These are phyloP conservation scores for Herpetomonas samuelpessoai DNA, from an alignment of 208 protist genomes.

Conservation along the genomic window DNA sequence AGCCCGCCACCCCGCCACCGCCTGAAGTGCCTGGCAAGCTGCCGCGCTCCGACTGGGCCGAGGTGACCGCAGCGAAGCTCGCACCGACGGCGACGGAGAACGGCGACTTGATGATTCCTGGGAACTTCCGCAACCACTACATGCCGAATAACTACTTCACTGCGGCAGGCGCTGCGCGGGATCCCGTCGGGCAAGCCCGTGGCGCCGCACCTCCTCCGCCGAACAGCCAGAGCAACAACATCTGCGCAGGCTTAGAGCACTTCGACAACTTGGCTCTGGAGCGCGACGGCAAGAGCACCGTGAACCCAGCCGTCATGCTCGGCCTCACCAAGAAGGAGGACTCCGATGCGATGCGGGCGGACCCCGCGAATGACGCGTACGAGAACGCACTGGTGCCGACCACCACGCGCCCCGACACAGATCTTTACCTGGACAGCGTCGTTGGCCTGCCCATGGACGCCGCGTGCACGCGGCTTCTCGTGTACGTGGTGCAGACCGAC, in stretches of 20 bases:
- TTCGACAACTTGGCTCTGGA: slow-evolving; percentile 22
- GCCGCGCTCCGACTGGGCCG: slow-evolving; percentile 2
- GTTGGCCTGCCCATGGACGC: slow-evolving; percentile 53
- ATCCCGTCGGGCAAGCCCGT: background rate
- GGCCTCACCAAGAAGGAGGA: slow-evolving; percentile 29
- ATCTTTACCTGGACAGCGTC: slow-evolving; percentile 45
- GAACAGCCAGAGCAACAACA: background rate
- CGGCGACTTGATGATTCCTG: slow-evolving; percentile 42
- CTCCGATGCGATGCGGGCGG: slow-evolving; percentile 7
- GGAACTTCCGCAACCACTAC: slow-evolving; percentile 27
- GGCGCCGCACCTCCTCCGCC: background rate
- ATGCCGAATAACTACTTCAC: background rate
- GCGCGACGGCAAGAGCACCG: slow-evolving; percentile 7
- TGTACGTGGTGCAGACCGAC: slow-evolving; percentile 53
- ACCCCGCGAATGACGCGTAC: slow-evolving; percentile 25
- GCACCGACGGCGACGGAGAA: slow-evolving; percentile 16
- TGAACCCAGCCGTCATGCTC: slow-evolving; percentile 30
- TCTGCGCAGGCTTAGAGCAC: background rate
- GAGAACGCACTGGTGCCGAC: slow-evolving; percentile 13
- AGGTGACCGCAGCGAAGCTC: slow-evolving; percentile 15
- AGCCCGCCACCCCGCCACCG: background rate
- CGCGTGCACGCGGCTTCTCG: slow-evolving; percentile 43
- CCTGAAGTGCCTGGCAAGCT: background rate
- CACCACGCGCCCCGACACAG: background rate
- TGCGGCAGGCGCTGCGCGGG: too few relatives aligned